Conservation (phyloP, 1,284 basidiomycete genomes). For the Tylopilus orsonianus region DNA sequence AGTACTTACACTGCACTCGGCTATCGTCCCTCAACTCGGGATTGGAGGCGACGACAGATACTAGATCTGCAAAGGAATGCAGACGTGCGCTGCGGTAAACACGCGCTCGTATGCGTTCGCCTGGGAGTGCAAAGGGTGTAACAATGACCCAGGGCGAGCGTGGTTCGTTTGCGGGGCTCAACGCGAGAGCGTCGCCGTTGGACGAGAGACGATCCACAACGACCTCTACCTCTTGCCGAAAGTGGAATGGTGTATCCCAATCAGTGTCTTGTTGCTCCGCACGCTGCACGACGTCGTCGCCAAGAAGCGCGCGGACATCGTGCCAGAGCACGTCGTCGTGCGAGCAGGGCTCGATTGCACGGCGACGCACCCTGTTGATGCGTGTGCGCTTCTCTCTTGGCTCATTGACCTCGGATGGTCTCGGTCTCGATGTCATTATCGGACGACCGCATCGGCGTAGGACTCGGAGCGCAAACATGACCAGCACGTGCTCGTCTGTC, state of each 20-base stretch:
- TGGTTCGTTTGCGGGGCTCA: slow-evolving; percentile 40
- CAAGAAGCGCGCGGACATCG: slow-evolving; percentile 71
- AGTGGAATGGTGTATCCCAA: slow-evolving; percentile 59
- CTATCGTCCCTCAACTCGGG: slow-evolving; percentile 62
- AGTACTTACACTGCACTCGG: slow-evolving; percentile 79
- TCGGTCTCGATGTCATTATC: slow-evolving; percentile 13
- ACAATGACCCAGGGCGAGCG: slow-evolving; percentile 74
- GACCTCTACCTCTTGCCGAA: slow-evolving; percentile 65
- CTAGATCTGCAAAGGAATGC: slow-evolving; percentile 75
- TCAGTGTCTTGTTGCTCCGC: slow-evolving; percentile 51
- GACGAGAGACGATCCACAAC: slow-evolving; percentile 63
- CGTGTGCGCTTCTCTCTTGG: slow-evolving; percentile 20
- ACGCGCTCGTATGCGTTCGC: slow-evolving; percentile 72
- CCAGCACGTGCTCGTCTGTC: not conserved
- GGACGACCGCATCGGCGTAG: not conserved
- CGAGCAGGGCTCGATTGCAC: slow-evolving; percentile 12
- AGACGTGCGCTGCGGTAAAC: slow-evolving; percentile 68
- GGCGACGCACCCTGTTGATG: slow-evolving; percentile 13
- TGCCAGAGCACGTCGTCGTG: slow-evolving; percentile 72
- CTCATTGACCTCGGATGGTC: not conserved
- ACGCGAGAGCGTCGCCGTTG: slow-evolving; percentile 69
- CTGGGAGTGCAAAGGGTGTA: slow-evolving; percentile 81
- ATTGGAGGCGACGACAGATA: slow-evolving; percentile 71
- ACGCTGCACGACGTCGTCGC: slow-evolving; percentile 53
- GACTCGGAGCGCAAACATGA: not conserved